Conservation (phyloP, 2,329 filamentous ascomycete species). For the Madurella fahalii region DNA sequence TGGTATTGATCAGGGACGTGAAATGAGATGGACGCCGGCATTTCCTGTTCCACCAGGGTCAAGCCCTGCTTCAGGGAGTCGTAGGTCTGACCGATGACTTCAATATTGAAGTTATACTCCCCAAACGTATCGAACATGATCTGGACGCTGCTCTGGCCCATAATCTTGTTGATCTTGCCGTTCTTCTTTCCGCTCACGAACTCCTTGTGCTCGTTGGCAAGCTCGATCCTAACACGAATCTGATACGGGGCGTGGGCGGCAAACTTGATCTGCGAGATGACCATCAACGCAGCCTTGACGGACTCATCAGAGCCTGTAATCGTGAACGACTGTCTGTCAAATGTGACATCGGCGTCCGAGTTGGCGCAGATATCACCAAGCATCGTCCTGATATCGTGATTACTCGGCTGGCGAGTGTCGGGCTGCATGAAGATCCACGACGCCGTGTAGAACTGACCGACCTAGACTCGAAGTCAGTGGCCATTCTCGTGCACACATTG, state of each 20-base stretch:
- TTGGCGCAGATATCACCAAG: slow-evolving; percentile 94
- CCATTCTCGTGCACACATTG: neutral
- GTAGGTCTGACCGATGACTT: slow-evolving; percentile 88
- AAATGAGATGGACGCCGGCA: slow-evolving; percentile 98
- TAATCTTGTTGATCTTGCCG: slow-evolving; percentile 99
- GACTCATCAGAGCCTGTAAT: slow-evolving; percentile 95
- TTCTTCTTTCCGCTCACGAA: slow-evolving; percentile 99
- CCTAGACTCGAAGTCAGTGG: slow-evolving; percentile 47
- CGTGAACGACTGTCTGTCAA: slow-evolving; percentile 89
- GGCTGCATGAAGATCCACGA: slow-evolving; percentile 90
- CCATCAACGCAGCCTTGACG: slow-evolving; percentile 90
- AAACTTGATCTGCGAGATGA: slow-evolving; percentile 88
- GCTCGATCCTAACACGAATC: slow-evolving; percentile 95
- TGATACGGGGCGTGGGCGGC: slow-evolving; percentile 84
- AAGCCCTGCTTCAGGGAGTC: slow-evolving; percentile 92
- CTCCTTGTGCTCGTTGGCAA: slow-evolving; percentile 98
- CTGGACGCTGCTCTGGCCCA: slow-evolving; percentile 98
- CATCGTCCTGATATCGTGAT: slow-evolving; percentile 82
- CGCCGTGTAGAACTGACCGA: slow-evolving; percentile 95
- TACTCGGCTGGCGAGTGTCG: slow-evolving; percentile 54
- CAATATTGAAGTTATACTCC: slow-evolving; percentile 99
- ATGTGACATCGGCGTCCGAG: slow-evolving; percentile 89
- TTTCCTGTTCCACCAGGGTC: slow-evolving; percentile 93
- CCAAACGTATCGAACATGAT: slow-evolving; percentile 99
- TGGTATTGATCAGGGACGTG: slow-evolving; percentile 99